These are phyloP conservation scores for Pseudogymnoascus sp. DNA, from an alignment of 2,329 filamentous ascomycete genomes.

Conservation along the genomic window DNA sequence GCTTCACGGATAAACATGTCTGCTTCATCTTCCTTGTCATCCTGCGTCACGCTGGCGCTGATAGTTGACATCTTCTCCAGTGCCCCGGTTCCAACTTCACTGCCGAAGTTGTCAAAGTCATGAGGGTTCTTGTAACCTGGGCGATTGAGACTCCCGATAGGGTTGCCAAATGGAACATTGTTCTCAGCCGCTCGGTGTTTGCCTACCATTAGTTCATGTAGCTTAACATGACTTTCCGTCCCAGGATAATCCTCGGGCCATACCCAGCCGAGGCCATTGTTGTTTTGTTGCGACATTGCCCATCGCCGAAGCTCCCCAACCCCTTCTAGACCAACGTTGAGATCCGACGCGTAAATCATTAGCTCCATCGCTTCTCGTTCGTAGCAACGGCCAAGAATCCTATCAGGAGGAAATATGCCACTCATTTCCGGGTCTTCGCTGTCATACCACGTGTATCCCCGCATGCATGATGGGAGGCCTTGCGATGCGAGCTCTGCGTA, in stretches of 20 bases:
- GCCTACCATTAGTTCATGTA: not conserved
- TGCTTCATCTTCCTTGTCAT: constrained; percentile 3
- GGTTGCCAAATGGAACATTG: not conserved
- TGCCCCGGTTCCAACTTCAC: not conserved
- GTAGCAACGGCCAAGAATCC: constrained; percentile 3
- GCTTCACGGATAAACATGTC: not conserved
- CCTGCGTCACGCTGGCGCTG: not conserved
- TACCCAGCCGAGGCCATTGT: not conserved
- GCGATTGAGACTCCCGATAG: not conserved
- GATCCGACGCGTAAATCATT: not conserved
- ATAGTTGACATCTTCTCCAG: constrained; percentile 7
- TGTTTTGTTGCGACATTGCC: not conserved
- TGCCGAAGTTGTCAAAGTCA: not conserved
- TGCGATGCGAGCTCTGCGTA: not conserved
- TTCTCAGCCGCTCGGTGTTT: not conserved
- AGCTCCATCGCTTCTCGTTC: not conserved
- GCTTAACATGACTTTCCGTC: not conserved
- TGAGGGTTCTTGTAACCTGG: not conserved
- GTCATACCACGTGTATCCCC: constrained; percentile 6
- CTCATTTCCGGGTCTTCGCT: not conserved
- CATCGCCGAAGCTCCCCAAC: not conserved
- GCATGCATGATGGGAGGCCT: not conserved
- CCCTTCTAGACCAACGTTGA: not conserved
- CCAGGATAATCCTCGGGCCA: not conserved
- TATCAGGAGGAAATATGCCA: not conserved